Base-by-base conservation (phyloP, 78 protist genomes). In the Dictyostelium capitatum region DNA sequence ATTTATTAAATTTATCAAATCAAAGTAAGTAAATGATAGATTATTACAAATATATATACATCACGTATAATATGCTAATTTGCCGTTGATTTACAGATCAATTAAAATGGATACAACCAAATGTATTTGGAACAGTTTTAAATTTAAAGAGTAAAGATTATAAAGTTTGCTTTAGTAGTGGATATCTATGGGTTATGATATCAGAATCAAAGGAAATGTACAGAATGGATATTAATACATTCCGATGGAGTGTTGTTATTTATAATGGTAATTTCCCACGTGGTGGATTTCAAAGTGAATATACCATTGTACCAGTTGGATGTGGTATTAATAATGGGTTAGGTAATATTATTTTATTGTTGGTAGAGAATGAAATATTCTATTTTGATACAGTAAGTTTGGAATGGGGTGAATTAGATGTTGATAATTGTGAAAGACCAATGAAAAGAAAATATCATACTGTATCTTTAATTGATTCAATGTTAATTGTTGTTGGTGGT, bases 81-180 rank as follows among this genome's bases (percentile, higher is more conserved):
- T n/a, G n/a, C 43, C 2, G 1, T 37, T 37, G 43, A 3, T 37
- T 67, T 30, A 6, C 12, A 82, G 90, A 82, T 82, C 30, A 59
- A 70, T 70, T 82, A 82, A 82, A 53, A 69, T 82, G 90, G 90
- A 51, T 23, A 48, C 90, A 82, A 70, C 69, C 72, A 70, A 70
- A 53, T 70, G 41, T 37, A 53, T 30, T 47, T 30, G 80, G 67
- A 30, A 69, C n/a, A 17, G 46, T 32, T 23, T 62, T 62, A 30
- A 57, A 70, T 32, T 70, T 82, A 37, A 70, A 82, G 50, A 37
- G 30, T 32, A 82, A 82, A 32, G 57, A 82, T 51, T 53, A 75
- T 75, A 75, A 82, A 30, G 70, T 70, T 70, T 32, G 64, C 20
- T 67, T 51, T 82, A 41, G 90, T 37, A 53, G 19, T 37, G 78